Conservation (phyloP, 2,329 filamentous ascomycete species). For the Monilinia aucupariae region DNA sequence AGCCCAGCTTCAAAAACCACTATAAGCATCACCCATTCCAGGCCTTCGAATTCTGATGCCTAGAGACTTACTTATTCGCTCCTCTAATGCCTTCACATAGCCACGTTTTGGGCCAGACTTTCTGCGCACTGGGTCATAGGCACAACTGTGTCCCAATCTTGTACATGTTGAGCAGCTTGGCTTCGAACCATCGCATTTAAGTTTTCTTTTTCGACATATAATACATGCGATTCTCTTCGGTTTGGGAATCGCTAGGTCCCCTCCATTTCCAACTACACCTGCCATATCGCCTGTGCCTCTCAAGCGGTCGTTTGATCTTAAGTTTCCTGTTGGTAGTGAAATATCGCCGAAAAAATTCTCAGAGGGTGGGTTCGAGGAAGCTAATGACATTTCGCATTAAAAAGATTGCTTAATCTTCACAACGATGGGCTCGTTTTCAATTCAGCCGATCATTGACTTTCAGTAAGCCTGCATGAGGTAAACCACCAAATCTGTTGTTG, state of each 20-base stretch:
- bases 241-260: conserved; percentile 57
- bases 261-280: conserved; percentile 41
- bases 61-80: conserved; percentile 71
- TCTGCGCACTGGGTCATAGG: conserved; percentile 64
- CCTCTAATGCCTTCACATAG: conserved; percentile 71
- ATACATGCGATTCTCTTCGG: conserved; percentile 94
- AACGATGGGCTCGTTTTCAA: not conserved
- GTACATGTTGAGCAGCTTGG: conserved; percentile 65
- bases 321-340: conserved; percentile 37
- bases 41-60: not conserved
- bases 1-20: not conserved
- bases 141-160: conserved; percentile 58
- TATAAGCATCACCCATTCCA: conserved; percentile 18
- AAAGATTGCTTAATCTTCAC: not conserved
- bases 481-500: conserved; percentile 3
- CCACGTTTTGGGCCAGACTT: conserved; percentile 68
- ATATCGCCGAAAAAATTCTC: conserved; percentile 55
- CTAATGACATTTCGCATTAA: conserved; percentile 32
- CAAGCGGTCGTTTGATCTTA: conserved; percentile 34
- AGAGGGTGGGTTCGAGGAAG: conserved; percentile 33
- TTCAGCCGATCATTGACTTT: not conserved
- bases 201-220: conserved; percentile 85
- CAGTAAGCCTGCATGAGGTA: conserved; percentile 5
- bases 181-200: conserved; percentile 63
- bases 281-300: conserved; percentile 33